Conservation (phyloP, 2,329 filamentous ascomycete species). For the Alternaria brassicae region DNA sequence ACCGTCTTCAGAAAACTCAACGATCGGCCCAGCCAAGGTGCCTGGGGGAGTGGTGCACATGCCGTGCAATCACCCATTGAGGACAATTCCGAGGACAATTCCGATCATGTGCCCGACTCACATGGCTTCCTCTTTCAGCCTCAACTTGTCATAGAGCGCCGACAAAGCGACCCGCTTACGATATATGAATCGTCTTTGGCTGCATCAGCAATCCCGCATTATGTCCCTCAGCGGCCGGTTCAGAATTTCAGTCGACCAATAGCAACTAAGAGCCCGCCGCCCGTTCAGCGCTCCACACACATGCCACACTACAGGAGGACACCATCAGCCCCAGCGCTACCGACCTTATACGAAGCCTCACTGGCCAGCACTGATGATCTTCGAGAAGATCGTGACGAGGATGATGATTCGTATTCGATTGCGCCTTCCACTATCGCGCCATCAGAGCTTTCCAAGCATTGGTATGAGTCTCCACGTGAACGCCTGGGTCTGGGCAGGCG, state of each 20-base stretch:
- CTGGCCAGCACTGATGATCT: constrained; percentile 34
- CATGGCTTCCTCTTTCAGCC: constrained; percentile 39
- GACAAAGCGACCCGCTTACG: constrained; percentile 18
- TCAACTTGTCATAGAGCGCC: constrained; percentile 9
- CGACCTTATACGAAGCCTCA: constrained; percentile 44
- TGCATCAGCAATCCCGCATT: constrained; percentile 21
- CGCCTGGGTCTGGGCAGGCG: constrained; percentile 48
- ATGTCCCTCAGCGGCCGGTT: constrained; percentile 24
- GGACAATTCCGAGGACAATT: constrained; percentile 11
- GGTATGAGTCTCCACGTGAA: constrained; percentile 46
- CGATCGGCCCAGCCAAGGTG: constrained; percentile 24
- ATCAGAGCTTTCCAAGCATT: constrained; percentile 47
- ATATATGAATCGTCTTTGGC: constrained; percentile 18
- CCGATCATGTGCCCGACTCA: constrained; percentile 32
- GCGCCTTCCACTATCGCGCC: constrained; percentile 42
- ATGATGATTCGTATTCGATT: constrained; percentile 34
- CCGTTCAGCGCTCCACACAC: constrained; percentile 13
- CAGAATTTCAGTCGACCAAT: constrained; percentile 37
- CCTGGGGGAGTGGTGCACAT: constrained; percentile 24
- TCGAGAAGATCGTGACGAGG: constrained; percentile 11
- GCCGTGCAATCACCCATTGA: constrained; percentile 20
- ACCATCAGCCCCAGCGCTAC: constrained; percentile 30
- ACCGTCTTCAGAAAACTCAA: constrained; percentile 39
- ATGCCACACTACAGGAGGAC: constrained; percentile 23
- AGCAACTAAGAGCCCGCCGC: constrained; percentile 11